Conservation (phyloP, 2,329 filamentous ascomycete species). For the Penicillium psychrosexuale region DNA sequence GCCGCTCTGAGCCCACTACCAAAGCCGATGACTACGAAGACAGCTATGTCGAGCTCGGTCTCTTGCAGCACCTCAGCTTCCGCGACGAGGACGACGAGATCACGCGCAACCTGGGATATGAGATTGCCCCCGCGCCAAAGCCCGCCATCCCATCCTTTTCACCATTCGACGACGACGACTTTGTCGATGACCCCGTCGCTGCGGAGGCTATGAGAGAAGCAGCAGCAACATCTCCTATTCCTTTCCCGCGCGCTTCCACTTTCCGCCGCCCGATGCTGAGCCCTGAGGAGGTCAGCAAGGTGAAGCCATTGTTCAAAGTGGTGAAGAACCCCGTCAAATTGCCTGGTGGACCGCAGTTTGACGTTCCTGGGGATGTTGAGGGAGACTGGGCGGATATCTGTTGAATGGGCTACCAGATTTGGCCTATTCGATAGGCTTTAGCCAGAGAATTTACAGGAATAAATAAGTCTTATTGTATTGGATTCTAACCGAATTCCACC, state of each 20-base stretch:
- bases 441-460: too few relatives aligned
- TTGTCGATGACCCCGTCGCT: not conserved
- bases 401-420: too few relatives aligned
- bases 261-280: not conserved
- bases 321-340: not conserved
- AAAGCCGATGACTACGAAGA: conserved; percentile 3
- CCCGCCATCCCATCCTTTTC: not conserved
- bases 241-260: conserved; percentile 3
- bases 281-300: not conserved
- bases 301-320: not conserved
- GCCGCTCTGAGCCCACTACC: conserved; percentile 43
- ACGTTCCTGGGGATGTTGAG: not conserved
- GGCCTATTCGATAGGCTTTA: too few relatives aligned
- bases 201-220: not conserved
- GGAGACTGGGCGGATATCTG: conserved; percentile 4
- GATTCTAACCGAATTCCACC: not conserved
- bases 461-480: not conserved
- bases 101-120: conserved; percentile 3
- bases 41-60: conserved; percentile 4
- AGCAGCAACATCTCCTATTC: not conserved
- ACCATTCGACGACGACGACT: conserved; percentile 7
- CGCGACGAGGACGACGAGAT: conserved; percentile 7
- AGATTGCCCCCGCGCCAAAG: conserved; percentile 4
- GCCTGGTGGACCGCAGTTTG: not conserved
- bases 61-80: conserved; percentile 8